Percentiles rank a stretch among this genome's conserved stretches.
These are phyloP conservation scores for Picea sitchensis DNA, from an alignment of 75 land plant species.

Conservation along the genomic window DNA sequence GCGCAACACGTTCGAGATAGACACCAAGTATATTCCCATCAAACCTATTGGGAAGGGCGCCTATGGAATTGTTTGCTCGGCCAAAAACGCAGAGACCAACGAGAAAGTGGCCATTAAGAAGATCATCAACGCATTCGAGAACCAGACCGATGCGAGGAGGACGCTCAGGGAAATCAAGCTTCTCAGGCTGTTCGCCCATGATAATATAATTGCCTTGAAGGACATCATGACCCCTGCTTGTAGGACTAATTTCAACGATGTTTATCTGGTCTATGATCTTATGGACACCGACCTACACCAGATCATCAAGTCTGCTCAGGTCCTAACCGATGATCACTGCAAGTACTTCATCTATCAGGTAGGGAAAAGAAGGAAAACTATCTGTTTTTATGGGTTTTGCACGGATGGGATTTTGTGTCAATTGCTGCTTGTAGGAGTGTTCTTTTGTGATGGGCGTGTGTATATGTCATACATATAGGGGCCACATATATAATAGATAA, in stretches of 20 bases:
- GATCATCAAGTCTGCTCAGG: slow-evolving; percentile 55
- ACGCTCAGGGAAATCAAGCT: slow-evolving; percentile 86
- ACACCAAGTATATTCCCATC: slow-evolving; percentile 75
- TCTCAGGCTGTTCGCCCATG: slow-evolving; percentile 70
- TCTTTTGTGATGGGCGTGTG: too few relatives aligned
- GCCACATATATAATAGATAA: too few relatives aligned
- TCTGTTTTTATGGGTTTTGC: too few relatives aligned
- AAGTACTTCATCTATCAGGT: slow-evolving; percentile 16
- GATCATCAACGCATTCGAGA: slow-evolving; percentile 84
- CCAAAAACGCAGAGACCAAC: slow-evolving; percentile 64
- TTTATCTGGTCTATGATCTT: slow-evolving; percentile 53
- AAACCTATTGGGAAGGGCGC: slow-evolving; percentile 94
- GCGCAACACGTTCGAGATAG: slow-evolving; percentile 76
- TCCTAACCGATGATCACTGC: slow-evolving; percentile 58
- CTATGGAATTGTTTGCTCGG: slow-evolving; percentile 84
- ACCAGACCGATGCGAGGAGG: slow-evolving; percentile 76
- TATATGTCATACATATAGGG: too few relatives aligned
- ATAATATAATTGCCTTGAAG: slow-evolving; percentile 69
- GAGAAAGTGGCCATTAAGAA: slow-evolving; percentile 85
- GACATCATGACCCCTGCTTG: slow-evolving; percentile 53
- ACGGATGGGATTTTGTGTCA: too few relatives aligned
- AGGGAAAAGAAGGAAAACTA: too few relatives aligned
- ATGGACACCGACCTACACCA: slow-evolving; percentile 68
- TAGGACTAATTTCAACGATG: slow-evolving; percentile 45
- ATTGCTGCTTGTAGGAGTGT: too few relatives aligned